A percentile compares a stretch with the other conserved stretches of the same genome.
phyloP scores from a whole-genome alignment of 768 basidiomycete species.

The Termitomyces heimii region DNA sequence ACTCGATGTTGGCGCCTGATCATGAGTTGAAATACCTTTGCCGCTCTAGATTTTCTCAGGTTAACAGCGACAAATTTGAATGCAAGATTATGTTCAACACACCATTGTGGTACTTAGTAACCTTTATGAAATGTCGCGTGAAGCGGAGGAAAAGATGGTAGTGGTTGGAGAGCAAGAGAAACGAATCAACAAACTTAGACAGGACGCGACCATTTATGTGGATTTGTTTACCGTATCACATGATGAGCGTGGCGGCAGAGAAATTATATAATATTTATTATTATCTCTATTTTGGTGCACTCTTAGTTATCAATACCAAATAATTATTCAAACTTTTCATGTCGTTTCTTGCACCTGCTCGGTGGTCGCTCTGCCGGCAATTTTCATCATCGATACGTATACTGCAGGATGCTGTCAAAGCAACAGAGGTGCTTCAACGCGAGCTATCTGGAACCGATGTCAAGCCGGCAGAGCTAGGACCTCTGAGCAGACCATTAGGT shows the following conservation, averaged over 20 bases:
- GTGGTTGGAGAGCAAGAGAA: conserved; percentile 29
- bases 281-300: not conserved
- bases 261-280: conserved; percentile 5
- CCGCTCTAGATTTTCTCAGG: conserved; percentile 23
- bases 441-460: conserved; percentile 13
- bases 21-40: conserved; percentile 23
- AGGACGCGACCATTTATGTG: conserved; percentile 39
- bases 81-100: not conserved
- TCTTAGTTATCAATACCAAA: not conserved
- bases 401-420: conserved; percentile 1
- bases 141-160: conserved; percentile 21
- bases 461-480: conserved; percentile 21
- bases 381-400: conserved; percentile 11
- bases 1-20: not conserved
- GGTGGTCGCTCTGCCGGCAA: conserved; percentile 11
- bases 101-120: conserved; percentile 20
- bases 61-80: conserved; percentile 3
- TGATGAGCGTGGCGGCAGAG: conserved; percentile 13
- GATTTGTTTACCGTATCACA: conserved; percentile 25
- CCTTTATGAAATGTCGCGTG: conserved; percentile 15
- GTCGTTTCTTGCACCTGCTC: conserved; percentile 13
- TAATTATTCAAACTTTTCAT: conserved; percentile 6
- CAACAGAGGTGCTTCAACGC: conserved; percentile 1
- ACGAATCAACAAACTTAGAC: conserved; percentile 23
- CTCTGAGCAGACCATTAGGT: conserved; percentile 69